A percentile compares a stretch with the other conserved stretches of the same genome.
Evolutionary conservation across 2,329 filamentous ascomycete species (phyloP).

Genomic region (Passalora sequoiae): DNA sequence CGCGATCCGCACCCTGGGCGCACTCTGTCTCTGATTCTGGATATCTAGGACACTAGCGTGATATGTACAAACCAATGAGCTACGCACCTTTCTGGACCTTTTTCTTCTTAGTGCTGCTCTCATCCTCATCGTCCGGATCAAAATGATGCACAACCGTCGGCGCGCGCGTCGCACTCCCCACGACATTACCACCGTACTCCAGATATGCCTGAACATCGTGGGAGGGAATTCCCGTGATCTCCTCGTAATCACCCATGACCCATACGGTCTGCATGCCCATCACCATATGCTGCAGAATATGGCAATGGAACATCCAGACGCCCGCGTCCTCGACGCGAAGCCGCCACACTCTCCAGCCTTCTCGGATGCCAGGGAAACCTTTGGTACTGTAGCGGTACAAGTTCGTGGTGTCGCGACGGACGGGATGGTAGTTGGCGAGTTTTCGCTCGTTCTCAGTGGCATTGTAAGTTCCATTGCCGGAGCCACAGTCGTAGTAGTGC

Average conservation of each 20-base stretch:
- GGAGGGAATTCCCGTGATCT: conserved; percentile 36
- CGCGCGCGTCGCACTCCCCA: conserved; percentile 33
- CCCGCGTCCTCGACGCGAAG: conserved; percentile 49
- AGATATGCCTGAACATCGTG: conserved; percentile 41
- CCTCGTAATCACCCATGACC: conserved; percentile 41
- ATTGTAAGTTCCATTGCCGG: conserved; percentile 52
- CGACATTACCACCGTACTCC: conserved; percentile 41
- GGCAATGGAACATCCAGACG: conserved; percentile 59
- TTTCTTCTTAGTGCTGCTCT: too few species aligned
- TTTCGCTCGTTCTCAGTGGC: conserved; percentile 45
- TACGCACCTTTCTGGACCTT: too few species aligned
- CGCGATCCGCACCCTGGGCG: too few species aligned
- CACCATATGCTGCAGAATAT: conserved; percentile 54
- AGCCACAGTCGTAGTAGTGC: conserved; percentile 52
- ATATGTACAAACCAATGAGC: too few species aligned
- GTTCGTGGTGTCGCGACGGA: conserved; percentile 48
- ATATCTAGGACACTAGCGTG: too few species aligned
- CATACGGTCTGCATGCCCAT: conserved; percentile 51
- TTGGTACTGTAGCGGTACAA: conserved; percentile 51
- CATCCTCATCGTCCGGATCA: conserved; percentile 10
- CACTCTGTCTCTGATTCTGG: too few species aligned
- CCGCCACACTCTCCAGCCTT: conserved; percentile 59
- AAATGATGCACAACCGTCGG: conserved; percentile 24
- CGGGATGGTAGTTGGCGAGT: conserved; percentile 38
- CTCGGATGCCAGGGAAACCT: conserved; percentile 38